Conservation (phyloP, 129 eudicot genomes). For the Centella asiatica region DNA sequence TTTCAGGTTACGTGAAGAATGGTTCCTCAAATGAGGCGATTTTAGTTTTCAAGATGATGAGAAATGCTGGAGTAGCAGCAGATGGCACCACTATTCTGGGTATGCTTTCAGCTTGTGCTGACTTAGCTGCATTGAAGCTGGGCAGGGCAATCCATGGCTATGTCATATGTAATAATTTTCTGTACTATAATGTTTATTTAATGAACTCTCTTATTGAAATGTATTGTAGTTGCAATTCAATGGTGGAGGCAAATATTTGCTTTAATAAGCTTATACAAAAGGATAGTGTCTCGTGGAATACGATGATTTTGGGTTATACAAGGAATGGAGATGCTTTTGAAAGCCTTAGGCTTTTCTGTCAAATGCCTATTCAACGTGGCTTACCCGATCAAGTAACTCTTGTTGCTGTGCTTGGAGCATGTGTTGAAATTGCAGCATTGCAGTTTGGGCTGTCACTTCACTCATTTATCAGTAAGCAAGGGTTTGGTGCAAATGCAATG, state of each 20-base stretch:
- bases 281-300: constrained; percentile 54
- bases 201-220: constrained; percentile 15
- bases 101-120: constrained; percentile 23
- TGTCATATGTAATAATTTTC: constrained; percentile 19
- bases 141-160: constrained; percentile 37
- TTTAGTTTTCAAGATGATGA: constrained; percentile 17
- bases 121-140: constrained; percentile 19
- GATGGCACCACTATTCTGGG: constrained; percentile 37
- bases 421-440: constrained; percentile 42
- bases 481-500: constrained; percentile 18
- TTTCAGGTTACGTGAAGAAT: constrained; percentile 30
- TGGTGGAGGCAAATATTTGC: constrained; percentile 18
- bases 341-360: constrained; percentile 33
- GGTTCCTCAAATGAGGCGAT: constrained; percentile 14
- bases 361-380: constrained; percentile 18
- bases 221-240: constrained; percentile 19
- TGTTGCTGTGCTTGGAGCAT: constrained; percentile 33
- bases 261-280: constrained; percentile 24
- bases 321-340: constrained; percentile 22
- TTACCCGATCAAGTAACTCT: constrained; percentile 36
- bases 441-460: constrained; percentile 41
- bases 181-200: constrained; percentile 6
- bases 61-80: constrained; percentile 19
- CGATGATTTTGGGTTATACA: constrained; percentile 33
- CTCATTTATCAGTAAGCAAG: constrained; percentile 23